Conservation (phyloP, 305 asterid species). For the Euphrasia arctica region DNA sequence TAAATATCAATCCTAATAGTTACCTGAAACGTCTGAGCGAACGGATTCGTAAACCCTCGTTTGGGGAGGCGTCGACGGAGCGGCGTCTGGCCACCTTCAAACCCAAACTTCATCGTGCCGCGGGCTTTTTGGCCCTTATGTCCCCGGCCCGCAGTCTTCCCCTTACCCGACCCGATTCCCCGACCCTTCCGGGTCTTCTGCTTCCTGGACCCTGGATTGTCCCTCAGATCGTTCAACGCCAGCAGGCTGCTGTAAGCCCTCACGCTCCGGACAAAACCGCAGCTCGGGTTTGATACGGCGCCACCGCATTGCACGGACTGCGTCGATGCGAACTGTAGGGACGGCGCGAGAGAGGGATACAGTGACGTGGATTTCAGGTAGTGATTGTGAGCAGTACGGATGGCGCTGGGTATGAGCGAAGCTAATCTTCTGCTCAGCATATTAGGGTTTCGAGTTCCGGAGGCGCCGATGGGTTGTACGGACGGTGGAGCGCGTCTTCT, state of each 20-base stretch:
- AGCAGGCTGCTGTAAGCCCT: constrained; percentile 69
- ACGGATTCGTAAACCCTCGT: constrained; percentile 87
- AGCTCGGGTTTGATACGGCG: constrained; percentile 16
- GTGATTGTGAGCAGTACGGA: constrained; percentile 27
- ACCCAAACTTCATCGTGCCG: constrained; percentile 81
- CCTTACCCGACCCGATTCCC: constrained; percentile 98
- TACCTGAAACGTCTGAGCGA: constrained; percentile 88
- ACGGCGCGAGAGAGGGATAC: constrained; percentile 17
- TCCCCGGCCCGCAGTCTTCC: constrained; percentile 95
- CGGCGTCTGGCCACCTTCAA: constrained; percentile 97
- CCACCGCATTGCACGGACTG: constrained; percentile 20
- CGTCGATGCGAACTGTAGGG: constrained; percentile 25
- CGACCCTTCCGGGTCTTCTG: constrained; percentile 93
- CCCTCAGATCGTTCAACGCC: constrained; percentile 79
- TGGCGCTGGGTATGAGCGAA: constrained; percentile 38
- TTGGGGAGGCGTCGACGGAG: constrained; percentile 82
- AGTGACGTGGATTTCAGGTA: constrained; percentile 26
- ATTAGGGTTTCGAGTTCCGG: constrained; percentile 1
- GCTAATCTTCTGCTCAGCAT: constrained; percentile 56
- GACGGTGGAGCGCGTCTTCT: background rate
- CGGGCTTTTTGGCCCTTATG: constrained; percentile 97
- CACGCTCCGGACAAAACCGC: constrained; percentile 9
- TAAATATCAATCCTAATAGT: constrained; percentile 27
- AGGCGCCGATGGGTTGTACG: background rate
- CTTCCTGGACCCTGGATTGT: constrained; percentile 69